Evolutionary conservation across 2,329 filamentous ascomycete species (phyloP).

Genomic region (Trichoderma koningiopsis): DNA sequence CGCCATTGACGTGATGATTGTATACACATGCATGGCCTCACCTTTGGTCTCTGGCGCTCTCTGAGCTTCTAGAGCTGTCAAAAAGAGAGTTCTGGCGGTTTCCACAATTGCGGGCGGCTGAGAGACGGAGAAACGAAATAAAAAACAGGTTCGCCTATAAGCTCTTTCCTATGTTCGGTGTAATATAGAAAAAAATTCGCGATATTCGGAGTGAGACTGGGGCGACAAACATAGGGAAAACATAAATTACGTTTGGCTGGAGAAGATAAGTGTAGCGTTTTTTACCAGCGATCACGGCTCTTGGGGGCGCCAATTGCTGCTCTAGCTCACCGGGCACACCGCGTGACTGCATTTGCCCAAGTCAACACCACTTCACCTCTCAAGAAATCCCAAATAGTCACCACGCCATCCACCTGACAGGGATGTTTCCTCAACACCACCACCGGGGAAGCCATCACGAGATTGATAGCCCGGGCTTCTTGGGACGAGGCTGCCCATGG

Average conservation of each 20-base stretch:
- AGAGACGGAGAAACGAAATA: background rate
- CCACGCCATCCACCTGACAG: constrained; percentile 4
- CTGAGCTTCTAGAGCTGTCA: background rate
- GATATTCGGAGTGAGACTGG: background rate
- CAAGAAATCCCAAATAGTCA: background rate
- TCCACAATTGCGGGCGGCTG: background rate
- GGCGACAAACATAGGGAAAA: background rate
- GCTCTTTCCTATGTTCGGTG: background rate
- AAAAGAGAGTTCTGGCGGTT: background rate
- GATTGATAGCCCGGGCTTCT: background rate
- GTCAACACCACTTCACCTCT: background rate
- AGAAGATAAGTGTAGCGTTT: background rate
- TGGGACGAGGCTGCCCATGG: background rate
- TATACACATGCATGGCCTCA: background rate
- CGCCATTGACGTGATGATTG: constrained; percentile 23
- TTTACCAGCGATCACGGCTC: background rate
- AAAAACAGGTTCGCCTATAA: background rate
- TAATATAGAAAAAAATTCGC: background rate
- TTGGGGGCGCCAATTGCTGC: background rate
- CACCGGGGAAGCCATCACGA: constrained; percentile 11
- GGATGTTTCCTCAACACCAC: background rate
- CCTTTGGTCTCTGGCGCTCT: background rate
- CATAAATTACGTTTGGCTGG: background rate
- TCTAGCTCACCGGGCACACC: constrained; percentile 7
- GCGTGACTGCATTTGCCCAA: background rate